Base-by-base conservation (phyloP, 2,329 filamentous ascomycete genomes). In the Curvularia sp. region DNA sequence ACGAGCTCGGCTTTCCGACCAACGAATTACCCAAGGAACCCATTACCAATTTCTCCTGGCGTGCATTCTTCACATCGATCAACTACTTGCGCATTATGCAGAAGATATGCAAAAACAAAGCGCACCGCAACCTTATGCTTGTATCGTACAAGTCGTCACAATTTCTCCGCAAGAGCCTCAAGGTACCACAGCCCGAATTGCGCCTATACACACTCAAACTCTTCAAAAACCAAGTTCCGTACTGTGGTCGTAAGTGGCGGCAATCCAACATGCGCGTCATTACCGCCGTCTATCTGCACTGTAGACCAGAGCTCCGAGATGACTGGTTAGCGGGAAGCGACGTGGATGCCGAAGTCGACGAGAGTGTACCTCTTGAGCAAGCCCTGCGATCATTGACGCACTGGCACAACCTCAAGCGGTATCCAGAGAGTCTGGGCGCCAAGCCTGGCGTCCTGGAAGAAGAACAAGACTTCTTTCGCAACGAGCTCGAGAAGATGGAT, bases 241-340 rank as follows among this genome's bases (percentile, higher is more conserved):
- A 97, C 81, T 98, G 94, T 77, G 94, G 95, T 21, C 89, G 95
- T 42, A 99, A 99, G 80, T 99, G 95, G 95, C 89, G 95, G 13
- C 95, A 98, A 80, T 89, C 88, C 68, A 98, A 99, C 78, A 99
- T 99, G 95, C 91, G 94, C 54, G 93, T 98, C 72, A 99, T 99
- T 73, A 99, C 95, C 0, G 93, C 93, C 3, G 92, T 99, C 1
- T 99, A 97, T 77, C 83, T 99, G 48, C 92, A 97, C 79, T 97
- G 94, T 73, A 86, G 93, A 7, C 94, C 94, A 0, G 94, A 98
- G 76, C 83, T 99, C 45, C 86, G 94, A 28, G 95, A 99, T 73
- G 95, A 97, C 78, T 98, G 95, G 94, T 84, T 98, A 1, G 88
- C 91, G 0, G 94, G 94, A 5, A 90, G 89, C 59, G 93, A 97